A percentile compares a stretch with the other conserved stretches of the same genome.
Conservation (phyloP, 108 stramenopile species). For the Nitzschia sp. region DNA sequence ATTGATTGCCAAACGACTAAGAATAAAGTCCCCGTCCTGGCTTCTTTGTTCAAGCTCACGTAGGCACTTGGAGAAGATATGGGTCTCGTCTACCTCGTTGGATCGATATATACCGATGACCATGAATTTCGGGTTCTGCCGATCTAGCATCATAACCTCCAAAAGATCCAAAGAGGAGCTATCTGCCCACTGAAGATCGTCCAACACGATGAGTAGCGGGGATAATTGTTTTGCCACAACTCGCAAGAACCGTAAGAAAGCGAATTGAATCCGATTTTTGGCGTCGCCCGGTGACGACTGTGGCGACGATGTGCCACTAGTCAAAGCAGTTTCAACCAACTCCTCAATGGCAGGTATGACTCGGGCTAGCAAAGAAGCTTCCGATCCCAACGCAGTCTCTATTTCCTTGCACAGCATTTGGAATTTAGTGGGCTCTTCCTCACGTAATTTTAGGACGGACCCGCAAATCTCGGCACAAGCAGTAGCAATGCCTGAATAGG, state of each 20-base stretch:
- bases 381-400: neutral
- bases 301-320: no score
- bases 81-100: conserved; percentile 17
- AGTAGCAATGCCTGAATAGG: conserved; percentile 1
- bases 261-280: conserved; percentile 2
- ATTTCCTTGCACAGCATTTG: neutral
- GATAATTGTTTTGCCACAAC: no score
- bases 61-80: neutral
- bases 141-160: conserved; percentile 17
- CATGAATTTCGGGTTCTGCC: conserved; percentile 6
- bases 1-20: neutral
- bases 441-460: neutral
- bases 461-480: neutral
- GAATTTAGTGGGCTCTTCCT: no score
- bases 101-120: conserved; percentile 22
- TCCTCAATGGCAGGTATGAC: conserved; percentile 3
- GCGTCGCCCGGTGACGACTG: neutral
- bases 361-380: neutral
- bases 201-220: no score
- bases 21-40: neutral
- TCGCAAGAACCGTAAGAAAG: no score
- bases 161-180: conserved; percentile 2
- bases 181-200: conserved; percentile 23
- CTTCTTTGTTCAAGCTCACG: neutral
- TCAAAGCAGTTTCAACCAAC: no score